phyloP scores from a whole-genome alignment of 306 rosid genomes.

The Rosa chinensis region DNA sequence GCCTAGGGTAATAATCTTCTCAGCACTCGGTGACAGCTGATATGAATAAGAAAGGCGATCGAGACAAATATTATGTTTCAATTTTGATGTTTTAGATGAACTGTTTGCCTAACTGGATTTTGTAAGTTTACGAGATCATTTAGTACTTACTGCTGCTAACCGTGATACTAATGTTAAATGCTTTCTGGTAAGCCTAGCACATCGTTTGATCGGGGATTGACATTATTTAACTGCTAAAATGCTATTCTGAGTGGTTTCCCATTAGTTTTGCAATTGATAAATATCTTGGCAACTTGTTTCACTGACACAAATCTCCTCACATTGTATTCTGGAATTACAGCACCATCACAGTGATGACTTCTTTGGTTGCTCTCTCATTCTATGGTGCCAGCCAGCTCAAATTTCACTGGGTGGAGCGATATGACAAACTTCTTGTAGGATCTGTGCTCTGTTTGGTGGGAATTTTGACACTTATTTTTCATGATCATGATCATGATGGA shows the following conservation, averaged over 20 bases:
- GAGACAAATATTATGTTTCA: neutral
- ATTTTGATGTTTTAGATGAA: neutral
- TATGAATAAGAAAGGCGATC: neutral
- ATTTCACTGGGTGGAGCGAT: slow-evolving; percentile 98
- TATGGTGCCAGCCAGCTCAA: slow-evolving; percentile 97
- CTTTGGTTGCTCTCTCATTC: slow-evolving; percentile 87
- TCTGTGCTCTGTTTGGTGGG: slow-evolving; percentile 87
- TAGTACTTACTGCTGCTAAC: neutral
- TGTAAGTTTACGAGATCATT: neutral
- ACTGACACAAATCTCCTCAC: slow-evolving; percentile 7
- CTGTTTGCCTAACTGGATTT: neutral
- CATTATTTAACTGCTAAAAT: neutral
- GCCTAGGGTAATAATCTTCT: neutral
- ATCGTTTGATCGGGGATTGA: neutral
- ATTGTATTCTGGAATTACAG: slow-evolving; percentile 47
- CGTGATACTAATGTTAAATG: neutral
- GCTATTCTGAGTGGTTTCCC: slow-evolving; percentile 1
- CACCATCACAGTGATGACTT: slow-evolving; percentile 97
- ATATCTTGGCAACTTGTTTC: slow-evolving; percentile 19
- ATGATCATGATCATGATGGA: slow-evolving; percentile 50
- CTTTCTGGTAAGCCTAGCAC: slow-evolving; percentile 1
- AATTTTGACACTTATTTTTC: slow-evolving; percentile 75
- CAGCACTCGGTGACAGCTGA: neutral
- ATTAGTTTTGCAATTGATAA: slow-evolving; percentile 15
- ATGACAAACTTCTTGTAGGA: slow-evolving; percentile 95